Conservation (phyloP, 208 protist genomes). For the Angomonas desouzai region DNA sequence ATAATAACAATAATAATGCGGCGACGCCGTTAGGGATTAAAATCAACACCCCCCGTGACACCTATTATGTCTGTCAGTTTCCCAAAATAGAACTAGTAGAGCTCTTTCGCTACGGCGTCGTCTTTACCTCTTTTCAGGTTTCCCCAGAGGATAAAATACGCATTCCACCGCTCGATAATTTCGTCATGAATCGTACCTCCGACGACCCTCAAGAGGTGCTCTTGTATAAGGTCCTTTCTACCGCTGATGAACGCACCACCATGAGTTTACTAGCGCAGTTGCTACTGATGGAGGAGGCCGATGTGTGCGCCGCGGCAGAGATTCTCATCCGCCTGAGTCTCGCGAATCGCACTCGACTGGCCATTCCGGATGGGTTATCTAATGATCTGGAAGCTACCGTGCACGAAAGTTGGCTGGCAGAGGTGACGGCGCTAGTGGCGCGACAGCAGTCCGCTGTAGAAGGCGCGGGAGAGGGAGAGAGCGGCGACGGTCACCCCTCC, state of each 20-base stretch:
- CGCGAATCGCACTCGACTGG: conserved; percentile 61
- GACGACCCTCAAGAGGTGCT: conserved; percentile 94
- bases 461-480: background rate
- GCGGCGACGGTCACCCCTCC: conserved; percentile 25
- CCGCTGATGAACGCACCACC: conserved; percentile 93
- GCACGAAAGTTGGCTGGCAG: conserved; percentile 46
- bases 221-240: conserved; percentile 95
- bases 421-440: background rate
- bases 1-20: no score
- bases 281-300: conserved; percentile 86
- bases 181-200: conserved; percentile 97
- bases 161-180: conserved; percentile 93
- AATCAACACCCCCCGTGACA: conserved; percentile 23
- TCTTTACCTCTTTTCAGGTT: conserved; percentile 89
- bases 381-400: conserved; percentile 22
- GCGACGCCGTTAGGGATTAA: background rate
- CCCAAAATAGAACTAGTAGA: conserved; percentile 30
- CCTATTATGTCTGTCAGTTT: conserved; percentile 51
- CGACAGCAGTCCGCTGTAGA: background rate
- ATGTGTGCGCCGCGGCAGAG: conserved; percentile 88
- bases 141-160: conserved; percentile 81
- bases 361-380: conserved; percentile 30
- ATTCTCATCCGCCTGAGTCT: conserved; percentile 89
- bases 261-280: conserved; percentile 88
- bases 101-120: conserved; percentile 85